Evolutionary conservation across 208 protist genomes (phyloP), one percentile per base, ranked within the genome.

Genomic region (Phytomonas sp.): DNA sequence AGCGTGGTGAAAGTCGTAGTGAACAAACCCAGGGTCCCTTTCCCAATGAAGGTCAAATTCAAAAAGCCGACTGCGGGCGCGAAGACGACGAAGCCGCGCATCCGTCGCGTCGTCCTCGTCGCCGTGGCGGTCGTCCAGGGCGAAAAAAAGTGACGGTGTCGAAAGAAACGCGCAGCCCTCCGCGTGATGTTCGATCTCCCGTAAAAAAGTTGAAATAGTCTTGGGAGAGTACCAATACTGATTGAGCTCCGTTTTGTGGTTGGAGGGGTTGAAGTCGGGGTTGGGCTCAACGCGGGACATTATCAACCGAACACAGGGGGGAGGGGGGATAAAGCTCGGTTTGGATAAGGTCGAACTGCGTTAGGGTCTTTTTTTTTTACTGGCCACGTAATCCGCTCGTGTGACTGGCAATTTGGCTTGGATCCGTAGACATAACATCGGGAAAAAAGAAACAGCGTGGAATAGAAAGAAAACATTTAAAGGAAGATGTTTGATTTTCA

Each of bases 201-300:
- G 70, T 19, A 92, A 32, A 3, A 98, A 40, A 0, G 78, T 62
- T 12, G 79, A 29, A 66, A 97, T 94, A 12, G 93, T 97, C 40
- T 74, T 34, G n/a, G 66, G 31, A n/a, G 87, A 94, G 80, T 97
- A 98, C 93, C 94, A 98, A 75, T 98, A 98, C 75, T 98, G 94
- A 70, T 98, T 98, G 60, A 90, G 78, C 71, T 95, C 82, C 1
- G 72, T 67, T 49, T 96, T 92, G 33, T 31, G 66, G n/a, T 68
- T 69, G 0, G 66, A 42, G 5, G 63, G 59, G n/a, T 81, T 56
- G 63, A 79, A 79, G 62, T 36, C 37, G 26, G 65, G 59, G n/a
- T 81, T 56, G 63, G 75, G 75, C 59, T 36, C 37, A 16, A 60
- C 34, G 8, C 8, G 34, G 34, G 34, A 8, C 34, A 37, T 37